Evolutionary conservation across 768 basidiomycete genomes (phyloP).

Genomic region (Ramaria rubella): DNA sequence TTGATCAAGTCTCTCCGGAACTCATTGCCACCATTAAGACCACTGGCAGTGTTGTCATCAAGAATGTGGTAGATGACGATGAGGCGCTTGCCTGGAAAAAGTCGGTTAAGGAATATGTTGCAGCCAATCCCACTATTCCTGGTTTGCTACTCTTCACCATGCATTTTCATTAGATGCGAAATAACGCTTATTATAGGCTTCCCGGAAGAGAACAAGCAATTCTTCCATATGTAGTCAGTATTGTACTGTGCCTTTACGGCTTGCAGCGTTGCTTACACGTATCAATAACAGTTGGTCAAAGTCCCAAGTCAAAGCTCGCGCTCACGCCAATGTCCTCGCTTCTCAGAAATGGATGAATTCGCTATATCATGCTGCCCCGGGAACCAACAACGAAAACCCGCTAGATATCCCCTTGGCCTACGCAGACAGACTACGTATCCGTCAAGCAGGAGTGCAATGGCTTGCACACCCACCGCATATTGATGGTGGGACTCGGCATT

Average conservation of each 20-base stretch:
- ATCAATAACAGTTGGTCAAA: slow-evolving; percentile 36
- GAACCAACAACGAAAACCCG: slow-evolving; percentile 35
- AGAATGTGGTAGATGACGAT: slow-evolving; percentile 48
- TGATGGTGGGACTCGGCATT: slow-evolving; percentile 33
- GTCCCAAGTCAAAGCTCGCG: slow-evolving; percentile 60
- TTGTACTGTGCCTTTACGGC: slow-evolving; percentile 11
- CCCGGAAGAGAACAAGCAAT: slow-evolving; percentile 57
- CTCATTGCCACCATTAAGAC: slow-evolving; percentile 44
- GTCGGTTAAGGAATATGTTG: slow-evolving; percentile 48
- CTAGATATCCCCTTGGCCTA: slow-evolving; percentile 58
- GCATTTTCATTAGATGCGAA: neutral
- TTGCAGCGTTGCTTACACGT: neutral
- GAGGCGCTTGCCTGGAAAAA: slow-evolving; percentile 55
- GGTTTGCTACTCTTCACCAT: slow-evolving; percentile 29
- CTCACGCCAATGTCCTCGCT: slow-evolving; percentile 58
- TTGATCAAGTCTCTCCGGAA: slow-evolving; percentile 40
- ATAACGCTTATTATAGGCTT: slow-evolving; percentile 31
- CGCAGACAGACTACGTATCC: slow-evolving; percentile 68
- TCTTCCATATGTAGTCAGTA: slow-evolving; percentile 65
- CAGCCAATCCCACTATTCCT: slow-evolving; percentile 47
- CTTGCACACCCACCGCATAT: slow-evolving; percentile 45
- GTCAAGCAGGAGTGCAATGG: slow-evolving; percentile 59
- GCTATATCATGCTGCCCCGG: slow-evolving; percentile 42
- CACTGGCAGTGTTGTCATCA: slow-evolving; percentile 55
- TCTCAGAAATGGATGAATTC: slow-evolving; percentile 56